Percentiles rank a stretch among this genome's conserved stretches.
These are phyloP conservation scores for Lumnitzera littorea DNA, from an alignment of 345 rosid genomes.

Conservation along the genomic window DNA sequence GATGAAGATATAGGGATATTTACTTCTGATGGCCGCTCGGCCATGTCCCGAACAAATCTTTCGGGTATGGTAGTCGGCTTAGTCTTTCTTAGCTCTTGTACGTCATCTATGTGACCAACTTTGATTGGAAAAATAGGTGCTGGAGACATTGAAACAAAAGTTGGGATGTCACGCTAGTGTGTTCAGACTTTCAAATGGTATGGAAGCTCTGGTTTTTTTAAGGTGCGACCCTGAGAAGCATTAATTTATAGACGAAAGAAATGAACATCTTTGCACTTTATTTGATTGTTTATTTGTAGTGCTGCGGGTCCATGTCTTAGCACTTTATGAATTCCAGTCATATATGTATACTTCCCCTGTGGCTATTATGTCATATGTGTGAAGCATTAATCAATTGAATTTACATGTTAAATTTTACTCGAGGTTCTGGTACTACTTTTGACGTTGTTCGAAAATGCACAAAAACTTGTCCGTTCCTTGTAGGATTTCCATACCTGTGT, in stretches of 20 bases:
- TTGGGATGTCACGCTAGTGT: too few species aligned
- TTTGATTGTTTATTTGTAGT: neutral
- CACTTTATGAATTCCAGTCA: slow-evolving; percentile 5
- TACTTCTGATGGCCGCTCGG: slow-evolving; percentile 43
- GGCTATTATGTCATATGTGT: neutral
- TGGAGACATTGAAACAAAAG: slow-evolving; percentile 46
- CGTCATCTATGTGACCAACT: slow-evolving; percentile 86
- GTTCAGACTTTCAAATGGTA: too few species aligned
- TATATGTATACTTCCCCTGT: neutral
- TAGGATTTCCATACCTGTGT: neutral
- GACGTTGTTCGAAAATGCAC: too few species aligned
- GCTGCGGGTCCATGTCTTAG: slow-evolving; percentile 8
- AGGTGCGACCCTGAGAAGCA: slow-evolving; percentile 6
- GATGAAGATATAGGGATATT: slow-evolving; percentile 16
- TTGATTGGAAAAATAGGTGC: slow-evolving; percentile 38
- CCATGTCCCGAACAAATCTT: slow-evolving; percentile 56
- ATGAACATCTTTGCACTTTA: neutral
- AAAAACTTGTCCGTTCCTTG: neutral
- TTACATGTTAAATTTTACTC: too few species aligned
- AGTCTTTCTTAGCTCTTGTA: slow-evolving; percentile 68
- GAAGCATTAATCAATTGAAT: too few species aligned
- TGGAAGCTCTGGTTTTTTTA: neutral
- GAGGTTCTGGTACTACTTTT: too few species aligned
- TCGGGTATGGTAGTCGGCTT: slow-evolving; percentile 60
- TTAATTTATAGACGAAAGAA: slow-evolving; percentile 23